A percentile compares a stretch with the other conserved stretches of the same genome.
Evolutionary conservation across 192 early-diverging fungal genomes (phyloP).

Genomic region (Glomus cerebriforme): DNA sequence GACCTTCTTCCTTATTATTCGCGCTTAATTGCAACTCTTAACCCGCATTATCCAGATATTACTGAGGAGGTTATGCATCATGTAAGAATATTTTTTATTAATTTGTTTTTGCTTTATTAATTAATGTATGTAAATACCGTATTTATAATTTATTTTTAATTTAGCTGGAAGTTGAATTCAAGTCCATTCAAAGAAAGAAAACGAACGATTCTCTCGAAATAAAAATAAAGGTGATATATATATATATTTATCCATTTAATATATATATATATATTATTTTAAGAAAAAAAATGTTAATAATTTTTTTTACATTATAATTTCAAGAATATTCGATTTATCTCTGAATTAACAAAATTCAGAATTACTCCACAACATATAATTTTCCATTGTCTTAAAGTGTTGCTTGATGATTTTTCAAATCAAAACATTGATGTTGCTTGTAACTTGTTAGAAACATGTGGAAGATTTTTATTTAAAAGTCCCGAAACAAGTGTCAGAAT

Average conservation of each 20-base stretch:
- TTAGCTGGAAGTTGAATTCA: conserved; percentile 72
- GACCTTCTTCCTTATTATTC: conserved; percentile 91
- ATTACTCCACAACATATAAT: conserved; percentile 78
- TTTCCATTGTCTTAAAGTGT: conserved; percentile 82
- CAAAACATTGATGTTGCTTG: conserved; percentile 87
- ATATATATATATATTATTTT: no score
- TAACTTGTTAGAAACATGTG: conserved; percentile 85
- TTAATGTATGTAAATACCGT: neutral
- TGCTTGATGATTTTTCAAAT: conserved; percentile 83
- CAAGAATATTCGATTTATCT: conserved; percentile 81
- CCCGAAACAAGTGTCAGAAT: conserved; percentile 76
- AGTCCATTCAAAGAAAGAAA: conserved; percentile 72
- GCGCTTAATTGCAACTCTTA: conserved; percentile 84
- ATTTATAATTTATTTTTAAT: conserved; percentile 26
- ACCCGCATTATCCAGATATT: conserved; percentile 88
- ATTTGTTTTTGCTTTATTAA: neutral
- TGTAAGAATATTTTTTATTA: conserved; percentile 38
- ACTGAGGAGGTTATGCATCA: conserved; percentile 67
- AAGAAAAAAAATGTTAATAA: no score
- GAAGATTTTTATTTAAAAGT: conserved; percentile 79
- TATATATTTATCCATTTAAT: neutral
- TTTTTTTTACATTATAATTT: neutral
- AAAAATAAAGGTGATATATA: conserved; percentile 62
- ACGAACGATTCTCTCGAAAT: conserved; percentile 72
- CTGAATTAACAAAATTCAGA: conserved; percentile 93